Percentiles rank a stretch among this genome's conserved stretches.
Evolutionary conservation across 352 stramenopile species (phyloP).

Genomic region (Aphanomyces cochlioides): DNA sequence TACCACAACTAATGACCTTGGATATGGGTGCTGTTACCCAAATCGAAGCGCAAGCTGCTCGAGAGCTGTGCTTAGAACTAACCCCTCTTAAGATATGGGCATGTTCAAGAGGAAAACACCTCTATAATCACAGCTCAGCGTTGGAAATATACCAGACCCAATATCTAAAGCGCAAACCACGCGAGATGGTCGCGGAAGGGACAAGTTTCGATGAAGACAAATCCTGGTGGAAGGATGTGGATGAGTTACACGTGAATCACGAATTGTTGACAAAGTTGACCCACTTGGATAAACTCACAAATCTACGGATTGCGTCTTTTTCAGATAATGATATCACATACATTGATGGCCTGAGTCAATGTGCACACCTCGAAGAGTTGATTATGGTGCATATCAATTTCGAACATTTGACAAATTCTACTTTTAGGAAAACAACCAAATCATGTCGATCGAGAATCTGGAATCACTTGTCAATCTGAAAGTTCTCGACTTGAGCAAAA

Average conservation of each 20-base stretch:
- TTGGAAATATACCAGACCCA: background rate
- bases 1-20: conserved; percentile 44
- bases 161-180: background rate
- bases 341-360: conserved; percentile 54
- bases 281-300: conserved; percentile 47
- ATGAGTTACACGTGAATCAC: conserved; percentile 59
- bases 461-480: conserved; percentile 53
- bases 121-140: background rate
- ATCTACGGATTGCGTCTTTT: conserved; percentile 59
- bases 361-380: conserved; percentile 67
- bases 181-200: background rate
- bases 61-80: conserved; percentile 47
- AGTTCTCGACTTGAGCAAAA: conserved; percentile 73
- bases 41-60: conserved; percentile 41
- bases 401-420: background rate
- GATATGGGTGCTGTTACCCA: conserved; percentile 49
- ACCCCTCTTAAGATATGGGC: conserved; percentile 47
- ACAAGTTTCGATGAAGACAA: conserved; percentile 7
- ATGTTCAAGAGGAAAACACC: conserved; percentile 19
- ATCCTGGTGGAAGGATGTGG: conserved; percentile 48
- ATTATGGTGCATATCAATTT: conserved; percentile 39
- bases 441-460: conserved; percentile 63
- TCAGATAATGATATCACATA: conserved; percentile 62
- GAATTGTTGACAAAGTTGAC: conserved; percentile 59
- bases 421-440: conserved; percentile 58